These are phyloP conservation scores for Plenodomus biglobosus DNA, from an alignment of 2,329 filamentous ascomycete genomes.

Conservation along the genomic window DNA sequence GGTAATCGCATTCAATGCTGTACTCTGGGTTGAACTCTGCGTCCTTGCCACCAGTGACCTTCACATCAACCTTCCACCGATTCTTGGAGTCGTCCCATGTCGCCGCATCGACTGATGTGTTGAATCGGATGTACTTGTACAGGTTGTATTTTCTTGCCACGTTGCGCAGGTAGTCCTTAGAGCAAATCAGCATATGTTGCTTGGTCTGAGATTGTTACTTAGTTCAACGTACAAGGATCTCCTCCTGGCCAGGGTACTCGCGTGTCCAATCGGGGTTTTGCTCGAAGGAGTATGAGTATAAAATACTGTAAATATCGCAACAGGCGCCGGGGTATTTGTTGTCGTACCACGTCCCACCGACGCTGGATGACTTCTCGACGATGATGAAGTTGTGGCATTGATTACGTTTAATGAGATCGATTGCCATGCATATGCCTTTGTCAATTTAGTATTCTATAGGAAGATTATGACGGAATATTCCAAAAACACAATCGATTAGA, in stretches of 20 bases:
- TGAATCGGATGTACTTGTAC: slow-evolving; percentile 61
- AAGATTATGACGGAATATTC: too few relatives aligned
- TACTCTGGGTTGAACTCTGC: slow-evolving; percentile 57
- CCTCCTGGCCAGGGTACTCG: slow-evolving; percentile 62
- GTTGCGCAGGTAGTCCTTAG: slow-evolving; percentile 53
- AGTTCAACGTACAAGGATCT: slow-evolving; percentile 52
- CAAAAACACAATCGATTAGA: too few relatives aligned
- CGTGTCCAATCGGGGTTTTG: slow-evolving; percentile 61
- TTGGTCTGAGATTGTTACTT: not conserved
- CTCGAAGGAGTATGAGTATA: slow-evolving; percentile 64
- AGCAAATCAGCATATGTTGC: not conserved
- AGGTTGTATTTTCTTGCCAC: slow-evolving; percentile 58
- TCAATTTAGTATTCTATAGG: not conserved
- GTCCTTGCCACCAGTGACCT: slow-evolving; percentile 55
- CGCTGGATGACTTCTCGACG: slow-evolving; percentile 56
- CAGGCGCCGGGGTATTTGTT: slow-evolving; percentile 61
- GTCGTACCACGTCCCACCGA: slow-evolving; percentile 59
- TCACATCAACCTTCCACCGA: slow-evolving; percentile 56
- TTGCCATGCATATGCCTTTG: slow-evolving; percentile 57
- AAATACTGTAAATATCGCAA: slow-evolving; percentile 57
- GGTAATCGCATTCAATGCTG: slow-evolving; percentile 57
- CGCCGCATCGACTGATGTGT: slow-evolving; percentile 55
- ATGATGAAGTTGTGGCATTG: slow-evolving; percentile 59
- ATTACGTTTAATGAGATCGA: slow-evolving; percentile 57
- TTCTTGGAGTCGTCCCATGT: slow-evolving; percentile 57